phyloP scores from a whole-genome alignment of 1,139 yeast genomes.

The Kodamaea suecica region DNA sequence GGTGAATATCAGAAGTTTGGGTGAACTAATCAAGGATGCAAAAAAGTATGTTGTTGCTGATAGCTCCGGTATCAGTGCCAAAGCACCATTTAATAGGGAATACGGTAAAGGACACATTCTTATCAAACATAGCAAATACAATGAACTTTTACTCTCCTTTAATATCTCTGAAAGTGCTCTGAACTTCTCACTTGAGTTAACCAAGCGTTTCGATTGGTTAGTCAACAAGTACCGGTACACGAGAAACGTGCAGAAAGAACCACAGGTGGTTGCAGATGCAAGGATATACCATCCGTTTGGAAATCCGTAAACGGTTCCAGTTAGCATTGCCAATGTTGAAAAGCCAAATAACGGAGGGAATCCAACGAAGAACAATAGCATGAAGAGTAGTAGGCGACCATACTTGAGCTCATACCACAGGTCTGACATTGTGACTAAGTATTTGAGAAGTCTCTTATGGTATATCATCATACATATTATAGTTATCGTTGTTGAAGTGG shows the following conservation, averaged over 20 bases:
- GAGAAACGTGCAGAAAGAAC: slow-evolving; percentile 70
- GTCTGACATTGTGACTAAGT: slow-evolving; percentile 45
- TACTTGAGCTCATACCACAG: slow-evolving; percentile 37
- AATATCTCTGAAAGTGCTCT: slow-evolving; percentile 73
- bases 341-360: slow-evolving; percentile 92
- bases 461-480: slow-evolving; percentile 39
- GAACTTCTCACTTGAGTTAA: slow-evolving; percentile 58
- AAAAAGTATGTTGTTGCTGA: slow-evolving; percentile 56
- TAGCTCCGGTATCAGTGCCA: slow-evolving; percentile 79
- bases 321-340: slow-evolving; percentile 61
- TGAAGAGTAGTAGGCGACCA: slow-evolving; percentile 55
- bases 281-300: slow-evolving; percentile 78
- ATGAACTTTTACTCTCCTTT: slow-evolving; percentile 53
- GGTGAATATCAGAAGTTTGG: slow-evolving; percentile 71
- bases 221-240: slow-evolving; percentile 59
- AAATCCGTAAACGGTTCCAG: slow-evolving; percentile 83
- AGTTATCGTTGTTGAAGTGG: slow-evolving; percentile 15
- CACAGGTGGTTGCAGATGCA: slow-evolving; percentile 63
- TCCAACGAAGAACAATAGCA: slow-evolving; percentile 39
- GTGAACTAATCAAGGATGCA: slow-evolving; percentile 74
- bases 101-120: slow-evolving; percentile 91
- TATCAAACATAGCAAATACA: slow-evolving; percentile 63
- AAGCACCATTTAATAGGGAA: slow-evolving; percentile 85
- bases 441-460: slow-evolving; percentile 44
- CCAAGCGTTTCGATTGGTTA: slow-evolving; percentile 48